Base-by-base conservation (phyloP, 306 rosid genomes). In the Prunus mira region DNA sequence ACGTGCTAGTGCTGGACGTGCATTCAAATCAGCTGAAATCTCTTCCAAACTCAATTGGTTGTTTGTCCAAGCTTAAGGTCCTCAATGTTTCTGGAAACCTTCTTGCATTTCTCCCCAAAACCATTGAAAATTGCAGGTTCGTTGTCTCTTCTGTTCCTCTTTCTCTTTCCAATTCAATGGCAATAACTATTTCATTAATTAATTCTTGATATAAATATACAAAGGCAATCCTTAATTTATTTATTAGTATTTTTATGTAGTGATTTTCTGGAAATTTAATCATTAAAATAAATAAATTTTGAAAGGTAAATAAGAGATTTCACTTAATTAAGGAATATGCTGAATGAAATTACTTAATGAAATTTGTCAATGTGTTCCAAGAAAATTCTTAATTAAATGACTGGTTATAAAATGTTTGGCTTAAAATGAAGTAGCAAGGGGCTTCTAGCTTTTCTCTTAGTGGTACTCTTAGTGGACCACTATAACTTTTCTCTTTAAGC, bases 21-120 rank as follows among this genome's bases (percentile, higher is more conserved):
- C 99, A 76, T 80, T 95, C 99, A 27, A 95, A 95, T 80, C 97
- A 95, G 83, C 91, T 95, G 3, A 88, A 71, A 66, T 60, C 82
- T 2, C 97, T 95, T 0, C 99, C 99, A 0, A 89, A 95, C 74
- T 95, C 99, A 38, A 88, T 95, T 22, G 99, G 97, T 1, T 95
- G 99, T 83, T 90, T 95, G 65, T 85, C 86, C 7, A 95, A 88
- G 85, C 96, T 95, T 69, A 89, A 92, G 86, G 24, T 88, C 65
- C 83, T 95, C 83, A 92, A 92, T 62, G 87, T 89, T 76, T 85
- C 99, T 3, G 93, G 97, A 71, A 95, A 95, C 80, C 86, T 87
- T 74, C 73, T 95, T 24, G 79, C 86, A 24, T 71, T 19, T 67
- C 85, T 95, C 24, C 99, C 99, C 38, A 95, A 87, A 81, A 82